Evolutionary conservation across 1,139 yeast genomes (phyloP), one percentile per base, ranked within the genome.

Genomic region (Yamadazyma epiphylla): DNA sequence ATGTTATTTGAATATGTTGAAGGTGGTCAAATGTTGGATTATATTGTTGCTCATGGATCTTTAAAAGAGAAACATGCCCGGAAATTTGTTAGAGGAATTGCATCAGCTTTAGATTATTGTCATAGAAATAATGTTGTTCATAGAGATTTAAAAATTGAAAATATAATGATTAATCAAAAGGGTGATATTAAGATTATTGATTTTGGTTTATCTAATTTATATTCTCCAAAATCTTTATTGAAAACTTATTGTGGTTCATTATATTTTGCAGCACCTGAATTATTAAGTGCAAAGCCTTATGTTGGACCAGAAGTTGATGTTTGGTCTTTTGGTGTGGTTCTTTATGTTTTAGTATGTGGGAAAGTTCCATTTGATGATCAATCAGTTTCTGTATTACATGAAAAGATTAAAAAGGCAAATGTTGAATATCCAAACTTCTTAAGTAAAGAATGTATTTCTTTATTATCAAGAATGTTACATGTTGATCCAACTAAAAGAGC

Each of bases 351-450:
- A 39, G 96, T 91, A 3, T 89, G 96, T 54, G 99, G 99, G 32
- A 89, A 88, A 53, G 97, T 94, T 5, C 99, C 99, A 10, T 94
- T 94, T 57, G 98, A 94, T 55, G 98, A 94, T 53, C 94, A 87
- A 51, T 80, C 86, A 38, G 95, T 94, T 45, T 83, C 91, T 27
- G 94, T 86, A 2, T 69, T 94, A 46, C 98, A 94, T 55, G 95
- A 88, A 43, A 89, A 89, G 57, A 94, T 94, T 54, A 94, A 91
- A 51, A 75, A 82, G 42, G 98, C 98, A 22, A 71, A 79, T 38
- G 96, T 94, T 5, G 96, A 88, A 43, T 94, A 94, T 54, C 98
- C 98, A 5, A 72, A 72, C 26, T 81, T 81, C 60, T 64, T 94
- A 29, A 80, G 95, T 4, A 68, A 75, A 22, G 95, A 87, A 43